Conservation (phyloP, 495 filamentous ascomycete species). For the Podospora australis region DNA sequence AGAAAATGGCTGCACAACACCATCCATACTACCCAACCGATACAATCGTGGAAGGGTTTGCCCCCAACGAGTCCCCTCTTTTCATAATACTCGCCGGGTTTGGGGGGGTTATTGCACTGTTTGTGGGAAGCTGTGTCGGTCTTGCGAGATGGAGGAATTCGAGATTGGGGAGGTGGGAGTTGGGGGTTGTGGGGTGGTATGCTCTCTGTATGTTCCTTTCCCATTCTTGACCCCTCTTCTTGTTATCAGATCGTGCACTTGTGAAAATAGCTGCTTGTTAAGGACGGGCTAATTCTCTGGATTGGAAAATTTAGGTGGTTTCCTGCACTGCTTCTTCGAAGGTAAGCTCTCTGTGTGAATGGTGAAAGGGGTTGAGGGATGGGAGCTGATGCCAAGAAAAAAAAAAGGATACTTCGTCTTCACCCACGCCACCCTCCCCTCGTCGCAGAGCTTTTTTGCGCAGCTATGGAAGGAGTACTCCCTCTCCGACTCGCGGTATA, state of each 20-base stretch:
- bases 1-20: not conserved
- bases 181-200: constrained; percentile 54
- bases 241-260: no score
- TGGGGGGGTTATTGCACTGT: constrained; percentile 35
- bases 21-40: constrained; percentile 72
- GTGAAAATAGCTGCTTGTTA: no score
- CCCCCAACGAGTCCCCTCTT: constrained; percentile 43
- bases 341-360: constrained; percentile 29
- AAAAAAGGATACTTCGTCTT: constrained; percentile 63
- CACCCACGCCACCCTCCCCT: constrained; percentile 47
- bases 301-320: constrained; percentile 30
- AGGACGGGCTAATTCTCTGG: not conserved
- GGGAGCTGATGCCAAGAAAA: not conserved
- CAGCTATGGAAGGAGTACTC: constrained; percentile 90
- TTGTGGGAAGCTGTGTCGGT: constrained; percentile 38
- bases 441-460: constrained; percentile 50
- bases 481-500: constrained; percentile 74
- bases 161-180: constrained; percentile 20
- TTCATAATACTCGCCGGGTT: constrained; percentile 43
- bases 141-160: constrained; percentile 37
- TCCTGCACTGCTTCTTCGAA: constrained; percentile 77
- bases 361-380: not conserved
- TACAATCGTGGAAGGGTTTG: constrained; percentile 54
- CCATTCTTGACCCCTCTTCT: constrained; percentile 6
- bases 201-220: constrained; percentile 27